Percentiles rank a stretch among this genome's conserved stretches.
phyloP scores from a whole-genome alignment of 176 grass and related monocot species.

The Alopecurus myosuroides region DNA sequence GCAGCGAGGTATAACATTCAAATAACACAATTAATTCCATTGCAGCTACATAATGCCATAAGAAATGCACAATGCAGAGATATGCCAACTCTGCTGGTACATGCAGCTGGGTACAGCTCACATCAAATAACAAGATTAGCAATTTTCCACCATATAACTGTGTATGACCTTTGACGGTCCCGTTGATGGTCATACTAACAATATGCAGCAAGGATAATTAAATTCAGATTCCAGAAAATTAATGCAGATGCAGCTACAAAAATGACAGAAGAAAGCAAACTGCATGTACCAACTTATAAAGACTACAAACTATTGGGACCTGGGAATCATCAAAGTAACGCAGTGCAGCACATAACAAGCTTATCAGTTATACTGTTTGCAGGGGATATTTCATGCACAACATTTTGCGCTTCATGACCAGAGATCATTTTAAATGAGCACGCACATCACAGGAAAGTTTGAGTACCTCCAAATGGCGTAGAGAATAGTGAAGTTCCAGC shows the following conservation, averaged over 20 bases:
- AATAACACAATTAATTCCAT: background rate
- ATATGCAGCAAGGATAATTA: background rate
- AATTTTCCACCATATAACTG: background rate
- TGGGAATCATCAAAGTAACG: background rate
- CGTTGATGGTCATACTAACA: background rate
- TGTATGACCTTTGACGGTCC: background rate
- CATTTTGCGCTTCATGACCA: background rate
- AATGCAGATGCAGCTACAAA: background rate
- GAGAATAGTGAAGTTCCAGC: constrained; percentile 65
- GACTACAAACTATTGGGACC: background rate
- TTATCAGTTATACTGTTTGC: background rate
- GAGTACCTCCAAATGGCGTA: constrained; percentile 64
- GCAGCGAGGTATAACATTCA: background rate
- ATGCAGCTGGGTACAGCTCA: background rate
- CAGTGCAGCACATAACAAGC: background rate
- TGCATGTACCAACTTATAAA: background rate
- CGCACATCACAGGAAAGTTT: constrained; percentile 1
- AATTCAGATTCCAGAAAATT: background rate
- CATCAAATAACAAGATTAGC: background rate
- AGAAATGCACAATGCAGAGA: background rate
- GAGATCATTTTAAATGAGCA: constrained; percentile 1
- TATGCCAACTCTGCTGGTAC: background rate
- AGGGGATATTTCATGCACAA: background rate
- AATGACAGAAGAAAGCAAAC: background rate
- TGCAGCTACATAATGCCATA: background rate